phyloP scores from a whole-genome alignment of 2,329 filamentous ascomycete species.

The Exophiala sp. region DNA sequence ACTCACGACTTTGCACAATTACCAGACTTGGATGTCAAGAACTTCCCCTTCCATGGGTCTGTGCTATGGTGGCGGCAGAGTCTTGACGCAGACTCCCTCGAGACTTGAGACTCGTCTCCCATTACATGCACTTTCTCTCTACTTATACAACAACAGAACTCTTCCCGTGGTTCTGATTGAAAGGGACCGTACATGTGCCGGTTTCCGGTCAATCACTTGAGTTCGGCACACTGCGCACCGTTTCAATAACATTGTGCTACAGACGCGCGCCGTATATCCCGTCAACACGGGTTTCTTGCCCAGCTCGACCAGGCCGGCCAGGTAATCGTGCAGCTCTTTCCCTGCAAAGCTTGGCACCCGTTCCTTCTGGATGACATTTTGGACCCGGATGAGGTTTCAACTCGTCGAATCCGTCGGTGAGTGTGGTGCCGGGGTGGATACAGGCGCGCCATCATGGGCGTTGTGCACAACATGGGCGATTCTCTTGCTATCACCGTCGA shows the following conservation, averaged over 20 bases:
- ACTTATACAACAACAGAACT: too few species aligned
- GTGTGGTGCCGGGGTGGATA: constrained; percentile 59
- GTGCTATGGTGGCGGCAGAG: constrained; percentile 16
- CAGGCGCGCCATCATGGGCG: constrained; percentile 54
- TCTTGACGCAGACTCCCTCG: neutral
- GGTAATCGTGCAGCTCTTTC: constrained; percentile 52
- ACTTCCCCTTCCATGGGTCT: constrained; percentile 17
- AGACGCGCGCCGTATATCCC: constrained; percentile 53
- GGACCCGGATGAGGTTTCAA: constrained; percentile 49
- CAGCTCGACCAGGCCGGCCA: constrained; percentile 39
- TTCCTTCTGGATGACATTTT: constrained; percentile 55
- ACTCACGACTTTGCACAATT: constrained; percentile 3
- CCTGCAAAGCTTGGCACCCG: constrained; percentile 56
- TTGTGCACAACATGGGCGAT: constrained; percentile 59
- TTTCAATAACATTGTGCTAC: constrained; percentile 59
- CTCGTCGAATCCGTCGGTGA: constrained; percentile 58
- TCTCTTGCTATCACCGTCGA: constrained; percentile 34
- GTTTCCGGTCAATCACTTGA: constrained; percentile 26
- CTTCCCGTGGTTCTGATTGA: too few species aligned
- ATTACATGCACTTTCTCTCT: too few species aligned
- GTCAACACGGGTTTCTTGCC: constrained; percentile 55
- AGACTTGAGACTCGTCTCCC: neutral
- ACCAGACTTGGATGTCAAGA: constrained; percentile 12
- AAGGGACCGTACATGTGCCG: too few species aligned
- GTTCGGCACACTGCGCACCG: constrained; percentile 49